Evolutionary conservation across 2,329 filamentous ascomycete genomes (phyloP).

Genomic region (Juglanconis oblonga): DNA sequence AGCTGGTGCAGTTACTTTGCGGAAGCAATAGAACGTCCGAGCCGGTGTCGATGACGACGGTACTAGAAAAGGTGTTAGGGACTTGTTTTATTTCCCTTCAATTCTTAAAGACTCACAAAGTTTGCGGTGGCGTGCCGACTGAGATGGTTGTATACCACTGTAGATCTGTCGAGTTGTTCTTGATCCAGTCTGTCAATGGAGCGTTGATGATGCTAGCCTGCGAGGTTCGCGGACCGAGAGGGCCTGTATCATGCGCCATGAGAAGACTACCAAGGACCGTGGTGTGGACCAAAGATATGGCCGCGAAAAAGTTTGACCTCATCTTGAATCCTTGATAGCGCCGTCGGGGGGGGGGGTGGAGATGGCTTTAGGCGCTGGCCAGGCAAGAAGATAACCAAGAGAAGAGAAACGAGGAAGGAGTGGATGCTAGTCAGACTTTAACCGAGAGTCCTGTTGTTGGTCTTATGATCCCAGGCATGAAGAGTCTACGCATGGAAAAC

Average conservation of each 20-base stretch:
- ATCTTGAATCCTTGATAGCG: not conserved
- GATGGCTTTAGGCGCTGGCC: not conserved
- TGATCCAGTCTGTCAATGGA: conserved; percentile 13
- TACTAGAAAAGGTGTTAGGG: not conserved
- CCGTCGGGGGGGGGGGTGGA: not conserved
- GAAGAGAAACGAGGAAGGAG: not conserved
- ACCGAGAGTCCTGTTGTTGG: not conserved
- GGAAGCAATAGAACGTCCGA: conserved; percentile 8
- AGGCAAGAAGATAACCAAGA: not conserved
- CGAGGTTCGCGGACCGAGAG: not conserved
- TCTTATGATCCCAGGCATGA: not conserved
- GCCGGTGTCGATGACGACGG: conserved; percentile 16
- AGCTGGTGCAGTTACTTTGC: conserved; percentile 13
- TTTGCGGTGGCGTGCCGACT: conserved; percentile 11
- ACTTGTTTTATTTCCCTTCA: not conserved
- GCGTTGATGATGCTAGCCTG: not conserved
- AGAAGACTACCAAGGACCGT: not conserved
- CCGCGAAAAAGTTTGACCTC: not conserved
- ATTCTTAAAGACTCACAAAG: not conserved
- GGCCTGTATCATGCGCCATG: not conserved
- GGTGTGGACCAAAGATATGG: not conserved
- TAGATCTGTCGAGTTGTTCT: conserved; percentile 12
- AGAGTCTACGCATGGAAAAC: not conserved
- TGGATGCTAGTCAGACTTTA: not conserved
- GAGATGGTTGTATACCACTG: conserved; percentile 15